A percentile compares a stretch with the other conserved stretches of the same genome.
Conservation (phyloP, 2,329 filamentous ascomycete genomes). For the Colletotrichum kahawae region DNA sequence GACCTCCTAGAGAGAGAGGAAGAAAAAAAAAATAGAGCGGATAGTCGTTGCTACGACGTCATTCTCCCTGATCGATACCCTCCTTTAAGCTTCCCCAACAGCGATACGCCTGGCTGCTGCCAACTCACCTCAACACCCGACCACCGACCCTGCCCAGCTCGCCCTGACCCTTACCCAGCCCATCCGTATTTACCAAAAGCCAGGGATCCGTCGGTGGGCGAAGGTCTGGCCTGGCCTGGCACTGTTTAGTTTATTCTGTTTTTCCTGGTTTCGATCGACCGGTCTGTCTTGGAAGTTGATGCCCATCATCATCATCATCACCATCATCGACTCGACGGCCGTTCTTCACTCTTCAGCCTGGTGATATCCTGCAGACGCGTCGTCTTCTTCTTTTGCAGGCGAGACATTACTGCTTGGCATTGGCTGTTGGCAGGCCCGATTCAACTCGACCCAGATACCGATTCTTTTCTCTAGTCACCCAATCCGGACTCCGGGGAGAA, state of each 20-base stretch:
- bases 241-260: not conserved
- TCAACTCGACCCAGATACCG: not conserved
- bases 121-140: not conserved
- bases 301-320: not conserved
- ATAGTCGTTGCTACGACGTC: slow-evolving; percentile 15
- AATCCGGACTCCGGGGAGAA: not conserved
- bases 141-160: not conserved
- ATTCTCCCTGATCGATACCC: slow-evolving; percentile 5
- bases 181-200: not conserved
- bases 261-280: not conserved
- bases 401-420: not conserved
- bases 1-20: not conserved
- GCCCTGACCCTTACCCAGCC: not conserved
- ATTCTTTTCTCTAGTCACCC: not conserved
- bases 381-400: not conserved
- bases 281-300: not conserved
- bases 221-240: not conserved
- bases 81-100: slow-evolving; percentile 3
- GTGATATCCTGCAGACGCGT: not conserved
- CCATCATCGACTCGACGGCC: not conserved
- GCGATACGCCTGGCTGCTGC: not conserved
- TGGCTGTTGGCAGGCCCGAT: not conserved
- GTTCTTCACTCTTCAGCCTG: not conserved
- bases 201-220: not conserved
- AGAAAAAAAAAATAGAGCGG: not conserved